A percentile compares a stretch with the other conserved stretches of the same genome.
phyloP scores from a whole-genome alignment of 371 early-diverging fungal species.

The Funneliformis caledonium region DNA sequence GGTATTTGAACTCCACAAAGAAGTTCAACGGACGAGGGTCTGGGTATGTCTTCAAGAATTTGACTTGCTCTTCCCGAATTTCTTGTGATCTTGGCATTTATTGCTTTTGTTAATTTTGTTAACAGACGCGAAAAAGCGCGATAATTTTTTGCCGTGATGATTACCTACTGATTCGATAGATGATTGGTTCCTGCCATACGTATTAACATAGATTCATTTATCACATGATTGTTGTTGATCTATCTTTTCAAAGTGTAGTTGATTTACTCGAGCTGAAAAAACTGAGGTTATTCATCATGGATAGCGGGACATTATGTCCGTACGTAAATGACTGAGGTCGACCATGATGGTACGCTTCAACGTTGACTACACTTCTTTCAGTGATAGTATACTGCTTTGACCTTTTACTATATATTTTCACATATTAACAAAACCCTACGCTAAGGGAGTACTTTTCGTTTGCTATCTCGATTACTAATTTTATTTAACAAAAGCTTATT shows the following conservation, averaged over 20 bases:
- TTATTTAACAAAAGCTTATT: conserved; percentile 11
- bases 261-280: conserved; percentile 27
- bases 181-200: not conserved
- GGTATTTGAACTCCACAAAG: conserved; percentile 26
- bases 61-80: conserved; percentile 15
- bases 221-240: not conserved
- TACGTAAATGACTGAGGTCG: conserved; percentile 5
- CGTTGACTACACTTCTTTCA: conserved; percentile 2
- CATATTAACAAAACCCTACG: not conserved
- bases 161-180: not conserved
- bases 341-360: not conserved
- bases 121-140: not conserved
- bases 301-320: conserved; percentile 36
- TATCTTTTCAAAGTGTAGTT: conserved; percentile 9
- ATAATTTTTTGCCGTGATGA: not conserved
- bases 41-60: not conserved
- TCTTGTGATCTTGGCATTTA: not conserved
- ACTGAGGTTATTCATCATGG: conserved; percentile 39
- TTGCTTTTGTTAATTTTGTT: conserved; percentile 14
- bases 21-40: conserved; percentile 32
- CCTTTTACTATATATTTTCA: conserved; percentile 3
- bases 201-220: not conserved
- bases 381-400: not conserved
- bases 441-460: not conserved
- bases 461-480: not conserved